phyloP scores from a whole-genome alignment of 345 rosid genomes.

The Gossypium ekmanianum region DNA sequence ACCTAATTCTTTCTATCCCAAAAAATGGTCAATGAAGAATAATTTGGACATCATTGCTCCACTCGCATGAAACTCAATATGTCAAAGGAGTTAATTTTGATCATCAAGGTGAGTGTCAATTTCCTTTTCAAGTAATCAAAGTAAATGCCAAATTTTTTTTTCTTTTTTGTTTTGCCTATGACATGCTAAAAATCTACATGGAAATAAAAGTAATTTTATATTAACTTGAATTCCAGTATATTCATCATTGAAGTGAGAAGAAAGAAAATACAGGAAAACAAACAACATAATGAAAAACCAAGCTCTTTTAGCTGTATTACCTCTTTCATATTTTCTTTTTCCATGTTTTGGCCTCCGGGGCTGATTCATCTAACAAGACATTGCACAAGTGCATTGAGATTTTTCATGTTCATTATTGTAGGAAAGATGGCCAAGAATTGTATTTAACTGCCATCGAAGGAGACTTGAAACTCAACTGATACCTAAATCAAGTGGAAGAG shows the following conservation, averaged over 20 bases:
- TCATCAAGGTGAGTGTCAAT: constrained; percentile 17
- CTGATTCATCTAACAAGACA: background rate
- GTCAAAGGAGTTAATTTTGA: constrained; percentile 11
- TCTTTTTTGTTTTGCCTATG: background rate
- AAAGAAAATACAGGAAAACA: background rate
- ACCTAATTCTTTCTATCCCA: constrained; percentile 34
- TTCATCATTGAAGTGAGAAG: background rate
- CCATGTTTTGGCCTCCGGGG: background rate
- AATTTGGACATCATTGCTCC: constrained; percentile 38
- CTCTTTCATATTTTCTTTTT: background rate
- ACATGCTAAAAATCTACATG: background rate
- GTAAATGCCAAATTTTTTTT: background rate
- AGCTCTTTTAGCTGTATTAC: background rate
- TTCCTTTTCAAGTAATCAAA: background rate
- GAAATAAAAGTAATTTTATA: background rate
- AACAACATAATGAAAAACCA: background rate
- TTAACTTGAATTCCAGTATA: background rate
- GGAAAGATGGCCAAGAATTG: constrained; percentile 12
- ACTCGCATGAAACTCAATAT: constrained; percentile 26
- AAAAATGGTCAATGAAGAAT: constrained; percentile 38
- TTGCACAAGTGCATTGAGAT: background rate
- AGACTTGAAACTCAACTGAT: background rate
- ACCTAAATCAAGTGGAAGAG: background rate
- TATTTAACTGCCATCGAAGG: background rate
- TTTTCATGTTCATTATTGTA: background rate